These are phyloP conservation scores for Ambrosiella beaveri DNA, from an alignment of 2,329 filamentous ascomycete genomes.

Conservation along the genomic window DNA sequence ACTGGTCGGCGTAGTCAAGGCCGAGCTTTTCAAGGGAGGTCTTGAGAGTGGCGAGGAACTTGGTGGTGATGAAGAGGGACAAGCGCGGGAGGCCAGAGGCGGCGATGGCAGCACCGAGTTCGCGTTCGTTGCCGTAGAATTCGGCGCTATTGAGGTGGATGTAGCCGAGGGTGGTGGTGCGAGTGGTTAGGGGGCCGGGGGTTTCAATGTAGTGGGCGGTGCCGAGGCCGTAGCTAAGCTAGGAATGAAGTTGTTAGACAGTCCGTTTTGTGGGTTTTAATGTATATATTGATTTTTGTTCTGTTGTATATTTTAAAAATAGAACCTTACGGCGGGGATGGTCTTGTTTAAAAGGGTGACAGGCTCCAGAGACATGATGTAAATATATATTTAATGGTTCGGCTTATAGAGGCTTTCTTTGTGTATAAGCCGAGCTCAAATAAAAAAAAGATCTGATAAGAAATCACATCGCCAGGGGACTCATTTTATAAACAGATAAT, in stretches of 20 bases:
- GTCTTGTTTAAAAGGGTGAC: slow-evolving; percentile 56
- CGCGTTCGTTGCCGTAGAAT: slow-evolving; percentile 48
- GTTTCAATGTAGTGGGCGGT: slow-evolving; percentile 45
- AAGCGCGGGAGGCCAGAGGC: slow-evolving; percentile 45
- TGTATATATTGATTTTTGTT: not conserved
- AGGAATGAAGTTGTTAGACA: not conserved
- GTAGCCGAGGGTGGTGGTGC: slow-evolving; percentile 52
- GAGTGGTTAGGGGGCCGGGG: slow-evolving; percentile 30
- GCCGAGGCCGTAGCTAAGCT: slow-evolving; percentile 57
- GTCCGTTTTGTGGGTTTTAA: not conserved
- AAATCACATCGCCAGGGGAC: too few relatives aligned
- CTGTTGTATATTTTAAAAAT: not conserved
- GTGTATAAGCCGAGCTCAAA: too few relatives aligned
- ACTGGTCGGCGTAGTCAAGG: slow-evolving; percentile 56
- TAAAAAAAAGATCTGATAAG: too few relatives aligned
- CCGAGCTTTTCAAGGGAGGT: slow-evolving; percentile 47
- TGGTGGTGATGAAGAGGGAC: slow-evolving; percentile 52
- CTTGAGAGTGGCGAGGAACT: slow-evolving; percentile 36
- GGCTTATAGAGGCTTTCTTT: too few relatives aligned
- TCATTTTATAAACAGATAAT: too few relatives aligned
- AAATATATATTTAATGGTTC: not conserved
- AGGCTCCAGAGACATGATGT: slow-evolving; percentile 15
- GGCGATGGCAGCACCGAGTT: slow-evolving; percentile 56
- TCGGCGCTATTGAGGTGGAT: slow-evolving; percentile 61
- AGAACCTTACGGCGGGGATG: slow-evolving; percentile 45